A percentile compares a stretch with the other conserved stretches of the same genome.
Conservation (phyloP, 352 stramenopile genomes). For the Phytopythium ostracodes region DNA sequence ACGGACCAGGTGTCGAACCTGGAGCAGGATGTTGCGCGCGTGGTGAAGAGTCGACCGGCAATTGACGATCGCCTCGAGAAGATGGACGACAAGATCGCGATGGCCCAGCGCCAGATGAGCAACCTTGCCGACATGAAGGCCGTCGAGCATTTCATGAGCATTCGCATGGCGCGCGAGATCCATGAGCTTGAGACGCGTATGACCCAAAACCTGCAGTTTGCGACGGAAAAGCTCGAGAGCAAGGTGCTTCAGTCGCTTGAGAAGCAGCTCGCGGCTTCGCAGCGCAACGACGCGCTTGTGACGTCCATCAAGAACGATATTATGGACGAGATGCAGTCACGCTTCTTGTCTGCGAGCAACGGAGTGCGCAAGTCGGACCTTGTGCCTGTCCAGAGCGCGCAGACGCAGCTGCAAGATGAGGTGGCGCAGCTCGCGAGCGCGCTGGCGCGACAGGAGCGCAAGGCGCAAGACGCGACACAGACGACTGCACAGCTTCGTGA, state of each 20-base stretch:
- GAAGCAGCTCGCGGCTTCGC: conserved; percentile 35
- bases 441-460: conserved; percentile 65
- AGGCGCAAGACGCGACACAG: conserved; percentile 47
- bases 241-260: conserved; percentile 53
- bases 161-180: conserved; percentile 62
- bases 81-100: conserved; percentile 42
- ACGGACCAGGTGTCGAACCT: conserved; percentile 55
- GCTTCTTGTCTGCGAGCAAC: conserved; percentile 21
- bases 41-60: conserved; percentile 40
- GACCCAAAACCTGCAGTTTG: conserved; percentile 46
- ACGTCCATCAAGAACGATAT: conserved; percentile 52
- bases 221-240: conserved; percentile 65
- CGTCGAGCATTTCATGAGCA: conserved; percentile 61
- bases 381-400: conserved; percentile 41
- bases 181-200: conserved; percentile 69
- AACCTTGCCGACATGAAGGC: conserved; percentile 57
- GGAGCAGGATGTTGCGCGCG: conserved; percentile 53
- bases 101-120: conserved; percentile 48
- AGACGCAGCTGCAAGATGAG: conserved; percentile 64
- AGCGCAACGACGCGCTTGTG: conserved; percentile 46
- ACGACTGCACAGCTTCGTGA: conserved; percentile 39
- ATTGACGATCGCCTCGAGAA: conserved; percentile 59
- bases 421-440: conserved; percentile 45
- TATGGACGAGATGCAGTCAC: conserved; percentile 49
- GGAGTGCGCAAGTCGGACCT: conserved; percentile 53